Percentiles rank a stretch among this genome's conserved stretches.
Conservation (phyloP, 2,329 filamentous ascomycete species). For the Amauroascus verrucosus region DNA sequence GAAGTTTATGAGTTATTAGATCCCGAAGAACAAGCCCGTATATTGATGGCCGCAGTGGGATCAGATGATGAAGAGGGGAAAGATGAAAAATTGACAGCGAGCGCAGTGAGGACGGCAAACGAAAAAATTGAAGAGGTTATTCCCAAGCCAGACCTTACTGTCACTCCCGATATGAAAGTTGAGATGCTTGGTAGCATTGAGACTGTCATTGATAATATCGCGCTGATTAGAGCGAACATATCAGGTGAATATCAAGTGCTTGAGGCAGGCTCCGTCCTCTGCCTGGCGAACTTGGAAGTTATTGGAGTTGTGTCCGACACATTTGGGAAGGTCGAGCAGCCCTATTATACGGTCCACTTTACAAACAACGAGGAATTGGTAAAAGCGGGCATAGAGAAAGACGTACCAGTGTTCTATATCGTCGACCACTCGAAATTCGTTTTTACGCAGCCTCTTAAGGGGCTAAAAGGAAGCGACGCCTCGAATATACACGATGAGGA, state of each 20-base stretch:
- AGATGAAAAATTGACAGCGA: constrained; percentile 31
- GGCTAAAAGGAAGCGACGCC: constrained; percentile 79
- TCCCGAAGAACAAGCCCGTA: constrained; percentile 70
- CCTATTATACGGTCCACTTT: constrained; percentile 75
- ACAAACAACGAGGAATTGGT: constrained; percentile 57
- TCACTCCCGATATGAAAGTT: constrained; percentile 68
- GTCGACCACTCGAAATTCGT: constrained; percentile 69
- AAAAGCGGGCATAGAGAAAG: constrained; percentile 56
- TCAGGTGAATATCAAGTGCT: constrained; percentile 77
- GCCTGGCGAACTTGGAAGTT: constrained; percentile 61
- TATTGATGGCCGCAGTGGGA: constrained; percentile 70
- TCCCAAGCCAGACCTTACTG: constrained; percentile 65
- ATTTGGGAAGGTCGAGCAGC: constrained; percentile 73
- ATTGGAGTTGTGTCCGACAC: constrained; percentile 78
- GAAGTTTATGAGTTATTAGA: constrained; percentile 62
- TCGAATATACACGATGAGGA: constrained; percentile 95
- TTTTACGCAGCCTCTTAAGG: constrained; percentile 72
- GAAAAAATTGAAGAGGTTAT: constrained; percentile 55
- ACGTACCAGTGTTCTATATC: constrained; percentile 68
- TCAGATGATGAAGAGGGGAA: constrained; percentile 71
- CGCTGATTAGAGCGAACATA: constrained; percentile 67
- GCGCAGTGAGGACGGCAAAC: constrained; percentile 67
- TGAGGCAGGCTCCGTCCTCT: constrained; percentile 74
- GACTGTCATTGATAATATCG: constrained; percentile 64
- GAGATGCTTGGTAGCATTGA: constrained; percentile 65